Conservation (phyloP, 1,284 basidiomycete species). For the Termitomyces sp. region DNA sequence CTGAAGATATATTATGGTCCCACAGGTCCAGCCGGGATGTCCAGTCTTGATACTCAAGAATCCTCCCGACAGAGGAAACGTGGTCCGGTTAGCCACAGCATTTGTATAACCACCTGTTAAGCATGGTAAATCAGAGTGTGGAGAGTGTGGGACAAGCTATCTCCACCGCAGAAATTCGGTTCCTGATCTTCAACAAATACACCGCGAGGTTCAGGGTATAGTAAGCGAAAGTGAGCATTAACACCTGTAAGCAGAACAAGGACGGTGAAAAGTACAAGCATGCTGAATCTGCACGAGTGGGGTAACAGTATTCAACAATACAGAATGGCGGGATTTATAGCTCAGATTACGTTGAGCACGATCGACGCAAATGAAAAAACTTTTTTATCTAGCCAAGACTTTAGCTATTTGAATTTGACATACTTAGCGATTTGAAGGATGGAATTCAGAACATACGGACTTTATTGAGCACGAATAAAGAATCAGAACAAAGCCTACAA, state of each 20-base stretch:
- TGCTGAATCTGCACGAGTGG: neutral
- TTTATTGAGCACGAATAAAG: neutral
- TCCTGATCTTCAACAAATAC: conserved; percentile 47
- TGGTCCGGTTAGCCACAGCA: conserved; percentile 39
- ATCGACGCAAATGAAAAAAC: conserved; percentile 14
- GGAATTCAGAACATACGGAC: neutral
- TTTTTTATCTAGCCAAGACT: neutral
- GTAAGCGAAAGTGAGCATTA: conserved; percentile 56
- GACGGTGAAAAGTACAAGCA: conserved; percentile 11
- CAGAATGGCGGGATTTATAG: neutral
- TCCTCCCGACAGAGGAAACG: conserved; percentile 50
- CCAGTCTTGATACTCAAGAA: conserved; percentile 37
- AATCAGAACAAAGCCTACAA: neutral
- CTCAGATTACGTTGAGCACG: conserved; percentile 25
- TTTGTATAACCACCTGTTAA: conserved; percentile 41
- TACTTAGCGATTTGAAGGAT: neutral
- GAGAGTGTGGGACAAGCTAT: neutral
- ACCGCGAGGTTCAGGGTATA: conserved; percentile 55
- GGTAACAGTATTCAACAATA: neutral
- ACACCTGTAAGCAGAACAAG: conserved; percentile 28
- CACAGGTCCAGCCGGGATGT: conserved; percentile 37
- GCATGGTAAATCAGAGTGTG: neutral
- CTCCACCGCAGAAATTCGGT: conserved; percentile 43
- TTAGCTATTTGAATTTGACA: neutral
- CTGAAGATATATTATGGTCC: conserved; percentile 3